Percentiles rank a stretch among this genome's conserved stretches.
These are phyloP conservation scores for Nepenthes alata DNA, from an alignment of 179 eudicot species.

Conservation along the genomic window DNA sequence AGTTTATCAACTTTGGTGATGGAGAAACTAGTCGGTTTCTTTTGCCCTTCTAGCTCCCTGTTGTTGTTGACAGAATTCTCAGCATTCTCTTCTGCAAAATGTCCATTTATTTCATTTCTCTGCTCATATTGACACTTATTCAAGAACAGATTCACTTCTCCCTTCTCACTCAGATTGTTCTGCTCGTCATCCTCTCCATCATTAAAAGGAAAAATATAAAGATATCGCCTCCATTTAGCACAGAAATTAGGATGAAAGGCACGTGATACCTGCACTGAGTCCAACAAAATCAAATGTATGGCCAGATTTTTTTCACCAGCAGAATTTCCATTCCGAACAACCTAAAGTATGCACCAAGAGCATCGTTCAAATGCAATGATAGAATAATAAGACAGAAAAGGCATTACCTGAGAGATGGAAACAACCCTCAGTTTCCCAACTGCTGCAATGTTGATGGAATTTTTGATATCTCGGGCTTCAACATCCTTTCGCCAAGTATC, in stretches of 20 bases:
- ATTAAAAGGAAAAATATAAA: conserved; percentile 71
- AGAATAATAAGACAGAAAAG: neutral
- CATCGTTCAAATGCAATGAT: neutral
- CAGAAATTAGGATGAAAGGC: conserved; percentile 88
- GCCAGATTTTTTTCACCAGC: too few species aligned
- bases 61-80: conserved; percentile 15
- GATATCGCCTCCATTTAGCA: conserved; percentile 93
- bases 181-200: conserved; percentile 24
- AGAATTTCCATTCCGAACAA: too few species aligned
- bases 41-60: conserved; percentile 20
- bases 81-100: conserved; percentile 10
- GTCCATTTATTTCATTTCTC: conserved; percentile 12
- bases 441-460: conserved; percentile 45
- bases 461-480: conserved; percentile 42
- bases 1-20: conserved; percentile 55
- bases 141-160: conserved; percentile 9
- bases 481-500: conserved; percentile 98
- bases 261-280: conserved; percentile 58
- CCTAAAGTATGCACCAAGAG: too few species aligned
- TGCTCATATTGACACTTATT: conserved; percentile 11
- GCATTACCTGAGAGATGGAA: conserved; percentile 51
- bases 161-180: conserved; percentile 13
- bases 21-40: conserved; percentile 45
- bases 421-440: conserved; percentile 60
- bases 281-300: conserved; percentile 6